Conservation (phyloP, 1,284 basidiomycete genomes). For the Rhodotorula sp. region DNA sequence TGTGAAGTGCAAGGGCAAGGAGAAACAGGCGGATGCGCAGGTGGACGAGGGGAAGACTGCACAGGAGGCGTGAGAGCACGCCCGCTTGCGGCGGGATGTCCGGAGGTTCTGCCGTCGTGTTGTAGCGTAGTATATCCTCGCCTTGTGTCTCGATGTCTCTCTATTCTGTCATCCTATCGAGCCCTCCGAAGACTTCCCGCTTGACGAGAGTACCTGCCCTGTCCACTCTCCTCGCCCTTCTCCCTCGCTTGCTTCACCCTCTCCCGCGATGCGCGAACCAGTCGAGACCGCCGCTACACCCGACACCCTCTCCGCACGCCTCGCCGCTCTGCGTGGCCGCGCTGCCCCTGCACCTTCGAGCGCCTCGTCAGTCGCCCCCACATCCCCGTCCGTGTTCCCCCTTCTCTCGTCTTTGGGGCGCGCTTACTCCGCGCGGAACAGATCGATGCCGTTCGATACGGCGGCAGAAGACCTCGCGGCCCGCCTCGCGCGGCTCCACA, state of each 20-base stretch:
- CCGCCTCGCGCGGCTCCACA: background rate
- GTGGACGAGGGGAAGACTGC: background rate
- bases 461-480: background rate
- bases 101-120: background rate
- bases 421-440: background rate
- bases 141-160: no score
- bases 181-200: no score
- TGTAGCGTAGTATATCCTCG: background rate
- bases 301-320: constrained; percentile 3
- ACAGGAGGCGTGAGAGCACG: background rate
- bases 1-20: constrained; percentile 8
- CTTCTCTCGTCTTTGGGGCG: no score
- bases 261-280: background rate
- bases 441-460: no score
- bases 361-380: background rate
- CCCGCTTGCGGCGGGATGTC: no score
- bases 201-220: background rate
- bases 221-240: background rate
- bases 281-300: constrained; percentile 2
- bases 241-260: background rate
- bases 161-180: no score
- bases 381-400: background rate
- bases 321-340: constrained; percentile 11
- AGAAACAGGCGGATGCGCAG: background rate
- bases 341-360: background rate